Conservation (phyloP, 306 rosid species). For the Hippophae tibetana region DNA sequence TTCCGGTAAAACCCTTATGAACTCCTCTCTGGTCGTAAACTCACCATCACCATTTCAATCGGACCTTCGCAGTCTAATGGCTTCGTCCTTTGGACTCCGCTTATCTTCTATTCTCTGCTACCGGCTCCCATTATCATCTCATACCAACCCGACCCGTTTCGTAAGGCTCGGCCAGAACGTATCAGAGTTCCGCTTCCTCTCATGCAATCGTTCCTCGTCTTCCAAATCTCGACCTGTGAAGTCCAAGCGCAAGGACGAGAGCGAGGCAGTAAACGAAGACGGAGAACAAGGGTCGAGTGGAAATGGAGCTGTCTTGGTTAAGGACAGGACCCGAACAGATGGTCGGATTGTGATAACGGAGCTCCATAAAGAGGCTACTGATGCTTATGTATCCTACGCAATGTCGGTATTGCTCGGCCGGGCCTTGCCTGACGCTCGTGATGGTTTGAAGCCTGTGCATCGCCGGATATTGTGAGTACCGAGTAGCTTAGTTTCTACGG, state of each 20-base stretch:
- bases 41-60: constrained; percentile 3
- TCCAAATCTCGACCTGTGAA: constrained; percentile 6
- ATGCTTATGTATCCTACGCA: constrained; percentile 83
- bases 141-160: constrained; percentile 19
- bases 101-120: constrained; percentile 44
- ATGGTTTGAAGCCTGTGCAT: constrained; percentile 92
- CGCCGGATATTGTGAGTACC: constrained; percentile 77
- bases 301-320: constrained; percentile 48
- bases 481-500: neutral
- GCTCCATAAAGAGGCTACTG: constrained; percentile 81
- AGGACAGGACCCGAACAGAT: constrained; percentile 24
- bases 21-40: neutral
- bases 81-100: constrained; percentile 54
- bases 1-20: neutral
- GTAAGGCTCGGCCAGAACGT: constrained; percentile 23
- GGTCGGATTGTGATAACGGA: constrained; percentile 46
- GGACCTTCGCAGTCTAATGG: constrained; percentile 32
- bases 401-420: constrained; percentile 96
- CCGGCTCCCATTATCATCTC: constrained; percentile 22
- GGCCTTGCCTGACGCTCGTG: constrained; percentile 92
- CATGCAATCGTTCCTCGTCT: constrained; percentile 16
- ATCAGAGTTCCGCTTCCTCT: constrained; percentile 48
- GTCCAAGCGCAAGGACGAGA: constrained; percentile 31
- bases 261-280: constrained; percentile 18
- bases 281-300: constrained; percentile 18